A percentile compares a stretch with the other conserved stretches of the same genome.
phyloP scores from a whole-genome alignment of 2,329 filamentous ascomycete species.

The Piedraia hortae region DNA sequence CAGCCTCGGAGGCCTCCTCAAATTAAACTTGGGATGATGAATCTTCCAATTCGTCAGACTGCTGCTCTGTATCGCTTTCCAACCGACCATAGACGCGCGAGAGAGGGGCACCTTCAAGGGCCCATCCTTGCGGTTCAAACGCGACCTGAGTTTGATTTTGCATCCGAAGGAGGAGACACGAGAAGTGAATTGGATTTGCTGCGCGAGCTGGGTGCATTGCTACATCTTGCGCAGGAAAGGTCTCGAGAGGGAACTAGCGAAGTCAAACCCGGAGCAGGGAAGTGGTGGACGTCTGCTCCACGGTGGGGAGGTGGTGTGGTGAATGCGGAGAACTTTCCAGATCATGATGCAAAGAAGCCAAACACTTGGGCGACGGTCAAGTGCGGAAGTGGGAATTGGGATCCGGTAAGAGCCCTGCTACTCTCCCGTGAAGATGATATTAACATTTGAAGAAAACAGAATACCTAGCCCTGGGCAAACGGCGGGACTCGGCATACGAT shows the following conservation, averaged over 20 bases:
- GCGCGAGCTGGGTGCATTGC: conserved; percentile 28
- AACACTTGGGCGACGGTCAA: conserved; percentile 27
- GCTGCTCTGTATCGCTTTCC: conserved; percentile 26
- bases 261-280: conserved; percentile 23
- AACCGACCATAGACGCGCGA: conserved; percentile 23
- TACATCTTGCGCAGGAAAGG: conserved; percentile 32
- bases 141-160: conserved; percentile 27
- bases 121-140: conserved; percentile 29
- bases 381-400: conserved; percentile 24
- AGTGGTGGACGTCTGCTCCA: conserved; percentile 31
- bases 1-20: conserved; percentile 19
- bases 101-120: conserved; percentile 28
- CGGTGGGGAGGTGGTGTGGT: conserved; percentile 29
- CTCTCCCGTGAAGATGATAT: not conserved
- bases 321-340: no score
- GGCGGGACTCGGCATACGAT: conserved; percentile 10
- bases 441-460: conserved; percentile 14
- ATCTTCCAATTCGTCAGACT: conserved; percentile 29
- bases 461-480: conserved; percentile 30
- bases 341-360: no score
- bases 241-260: conserved; percentile 26
- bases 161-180: conserved; percentile 10
- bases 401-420: conserved; percentile 12
- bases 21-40: conserved; percentile 17
- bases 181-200: conserved; percentile 23